Base-by-base conservation (phyloP, 768 basidiomycete genomes). In the Obba rivulosa region DNA sequence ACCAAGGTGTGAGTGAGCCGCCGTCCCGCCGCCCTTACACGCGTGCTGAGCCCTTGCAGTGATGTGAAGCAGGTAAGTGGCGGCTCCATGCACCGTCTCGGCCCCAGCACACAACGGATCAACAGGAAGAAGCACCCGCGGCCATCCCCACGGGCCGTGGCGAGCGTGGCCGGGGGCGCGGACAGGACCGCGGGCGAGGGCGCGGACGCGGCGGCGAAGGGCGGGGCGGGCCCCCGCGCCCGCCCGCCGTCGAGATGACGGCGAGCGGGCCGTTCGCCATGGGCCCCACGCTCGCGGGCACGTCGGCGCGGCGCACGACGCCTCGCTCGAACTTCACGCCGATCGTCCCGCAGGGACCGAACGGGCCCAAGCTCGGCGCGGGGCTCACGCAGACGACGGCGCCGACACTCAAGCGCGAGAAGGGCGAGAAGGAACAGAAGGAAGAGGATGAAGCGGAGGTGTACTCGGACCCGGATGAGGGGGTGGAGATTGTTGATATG, bases 231-330 rank as follows among this genome's bases (percentile, higher is more conserved):
- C 56, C 66, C 0, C 58, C 66, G 54, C 78, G 71, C 14, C 76
- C 75, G 0, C 68, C 82, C 41, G 66, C 76, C 2, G 70, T 70
- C 7, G 83, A 87, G 67, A 88, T 92, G 88, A 84, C 79, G 16
- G 89, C 89, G 1, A 89, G 86, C 58, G 89, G 89, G 3, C 89
- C 89, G 13, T 92, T 92, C 57, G 87, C 89, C 17, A 83, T 92
- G 81, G 89, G 89, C 18, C 89, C 89, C 28, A 74, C 85, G 20
- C 72, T 87, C 55, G 77, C 77, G 8, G 83, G 85, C 24, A 74
- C 70, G 43, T 76, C 72, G 50, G 71, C 72, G 13, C 76, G 79
- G 44, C 72, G 77, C 34, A 65, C 74, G 28, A 66, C 72, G 8
- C 75, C 80, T 16, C 78, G 77, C 18, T 74, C 83, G 16, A 78